Conservation (phyloP, 495 filamentous ascomycete genomes). For the Trichoderma virens region DNA sequence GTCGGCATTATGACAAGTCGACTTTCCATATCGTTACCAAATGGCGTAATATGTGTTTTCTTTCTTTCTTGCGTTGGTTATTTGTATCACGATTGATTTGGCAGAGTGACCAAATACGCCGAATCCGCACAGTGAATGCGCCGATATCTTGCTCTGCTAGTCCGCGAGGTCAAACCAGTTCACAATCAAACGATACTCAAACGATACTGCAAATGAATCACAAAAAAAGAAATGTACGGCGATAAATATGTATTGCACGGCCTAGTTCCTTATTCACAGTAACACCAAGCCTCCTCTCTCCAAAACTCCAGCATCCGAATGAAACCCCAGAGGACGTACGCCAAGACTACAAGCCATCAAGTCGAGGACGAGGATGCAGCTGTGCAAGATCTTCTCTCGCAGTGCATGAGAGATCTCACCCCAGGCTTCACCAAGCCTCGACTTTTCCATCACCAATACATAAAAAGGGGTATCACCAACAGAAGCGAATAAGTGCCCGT, state of each 20-base stretch:
- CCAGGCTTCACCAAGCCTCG: background rate
- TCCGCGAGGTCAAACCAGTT: too few species aligned
- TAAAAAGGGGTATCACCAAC: slow-evolving; percentile 4
- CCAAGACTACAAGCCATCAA: slow-evolving; percentile 1
- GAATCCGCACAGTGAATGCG: too few species aligned
- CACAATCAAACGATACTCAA: too few species aligned
- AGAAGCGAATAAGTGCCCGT: slow-evolving; percentile 5
- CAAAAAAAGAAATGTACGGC: background rate
- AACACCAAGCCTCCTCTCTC: slow-evolving; percentile 3
- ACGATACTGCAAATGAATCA: background rate
- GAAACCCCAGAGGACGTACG: background rate
- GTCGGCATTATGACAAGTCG: background rate
- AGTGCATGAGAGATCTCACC: background rate
- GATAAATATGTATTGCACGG: background rate
- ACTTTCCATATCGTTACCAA: too few species aligned
- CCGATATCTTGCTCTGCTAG: too few species aligned
- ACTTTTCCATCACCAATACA: background rate
- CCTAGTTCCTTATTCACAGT: background rate
- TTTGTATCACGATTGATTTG: too few species aligned
- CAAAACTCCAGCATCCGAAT: slow-evolving; percentile 7
- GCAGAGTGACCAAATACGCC: too few species aligned
- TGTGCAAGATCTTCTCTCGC: background rate
- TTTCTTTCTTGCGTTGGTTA: too few species aligned
- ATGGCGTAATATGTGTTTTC: too few species aligned
- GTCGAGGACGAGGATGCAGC: background rate